A percentile compares a stretch with the other conserved stretches of the same genome.
Evolutionary conservation across 163 green algal genomes (phyloP).

Genomic region (Scenedesmus sp.): DNA sequence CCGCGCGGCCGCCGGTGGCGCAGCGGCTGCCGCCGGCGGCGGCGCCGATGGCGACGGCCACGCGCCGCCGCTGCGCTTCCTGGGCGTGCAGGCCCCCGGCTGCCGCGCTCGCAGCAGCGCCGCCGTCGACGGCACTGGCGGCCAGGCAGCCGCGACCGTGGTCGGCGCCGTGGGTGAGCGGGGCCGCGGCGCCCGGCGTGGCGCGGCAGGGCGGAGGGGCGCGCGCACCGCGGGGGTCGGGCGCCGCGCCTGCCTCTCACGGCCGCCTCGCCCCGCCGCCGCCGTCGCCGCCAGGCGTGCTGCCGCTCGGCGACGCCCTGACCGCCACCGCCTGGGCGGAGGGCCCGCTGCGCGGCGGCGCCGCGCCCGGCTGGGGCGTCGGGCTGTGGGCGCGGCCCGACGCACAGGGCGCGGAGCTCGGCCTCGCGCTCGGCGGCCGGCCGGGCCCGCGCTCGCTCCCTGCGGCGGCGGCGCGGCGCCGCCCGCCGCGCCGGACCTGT

Average conservation of each 20-base stretch:
- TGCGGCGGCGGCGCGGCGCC: not conserved
- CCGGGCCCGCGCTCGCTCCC: not conserved
- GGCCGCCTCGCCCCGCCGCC: no score
- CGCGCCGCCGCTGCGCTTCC: conserved; percentile 7
- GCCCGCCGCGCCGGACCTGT: not conserved
- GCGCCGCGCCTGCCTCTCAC: no score
- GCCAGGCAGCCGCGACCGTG: conserved; percentile 7
- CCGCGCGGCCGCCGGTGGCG: not conserved
- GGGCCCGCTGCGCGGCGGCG: not conserved
- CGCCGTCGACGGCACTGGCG: not conserved
- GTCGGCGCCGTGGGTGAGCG: no score
- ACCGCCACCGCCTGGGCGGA: conserved; percentile 46
- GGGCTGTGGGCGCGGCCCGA: conserved; percentile 26
- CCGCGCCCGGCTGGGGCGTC: conserved; percentile 21
- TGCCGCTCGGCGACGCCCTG: conserved; percentile 25
- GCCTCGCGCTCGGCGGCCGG: conserved; percentile 15
- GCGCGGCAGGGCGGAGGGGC: no score
- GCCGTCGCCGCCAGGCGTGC: conserved; percentile 5
- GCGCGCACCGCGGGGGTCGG: no score
- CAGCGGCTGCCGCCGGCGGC: conserved; percentile 2
- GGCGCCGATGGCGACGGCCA: conserved; percentile 7
- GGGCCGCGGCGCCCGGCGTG: no score
- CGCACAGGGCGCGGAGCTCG: conserved; percentile 15
- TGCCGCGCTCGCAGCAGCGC: conserved; percentile 1
- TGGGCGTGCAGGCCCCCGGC: conserved; percentile 3